Evolutionary conservation across 148 eudicot species (phyloP), one percentile per base, ranked within the genome.

Genomic region (Rhododendron vialii): DNA sequence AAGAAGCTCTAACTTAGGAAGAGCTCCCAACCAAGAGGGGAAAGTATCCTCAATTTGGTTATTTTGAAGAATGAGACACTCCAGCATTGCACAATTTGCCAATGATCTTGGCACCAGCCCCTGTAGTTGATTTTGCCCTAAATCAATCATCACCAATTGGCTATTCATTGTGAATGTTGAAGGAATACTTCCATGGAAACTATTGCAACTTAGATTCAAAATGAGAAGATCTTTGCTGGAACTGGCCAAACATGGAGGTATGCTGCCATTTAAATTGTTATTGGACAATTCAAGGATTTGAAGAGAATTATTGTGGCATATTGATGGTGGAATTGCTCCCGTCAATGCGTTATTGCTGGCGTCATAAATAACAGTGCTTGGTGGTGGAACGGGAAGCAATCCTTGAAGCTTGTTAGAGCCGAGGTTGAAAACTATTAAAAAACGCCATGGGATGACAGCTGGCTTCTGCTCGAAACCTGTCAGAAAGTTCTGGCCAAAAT

Each of bases 21-120:
- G 8, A 22, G 26, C 10, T 61, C 67, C 67, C 26, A 61, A 61
- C 67, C 67, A 61, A 61, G 7, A 61, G 3, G 93, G 93, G 36
- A 92, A 92, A 26, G 86, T 77, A 73, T 89, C 94, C n/a, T 73
- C 63, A 5, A 92, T 61, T 2, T 45, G 73, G 82, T 92, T 92
- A 78, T 88, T 65, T 22, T 89, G 85, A 1, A 91, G 48, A 82
- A 89, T 89, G 3, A 92, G 89, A 36, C 4, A 20, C 3, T 55
- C 1, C 15, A 55, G 22, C 61, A 55, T 55, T 55, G 22, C 15
- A 17, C 61, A 55, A 55, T 3, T 17, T 14, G 61, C 61, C 61
- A 55, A 55, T 17, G 61, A 55, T 14, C 61, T 17, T 55, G 61
- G 61, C 15, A 55, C 22, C 22, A 0, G 18, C 2, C 61, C 61